Evolutionary conservation across 2,329 filamentous ascomycete species (phyloP), one percentile per base, ranked within the genome.

Genomic region (Fusarium falciforme): DNA sequence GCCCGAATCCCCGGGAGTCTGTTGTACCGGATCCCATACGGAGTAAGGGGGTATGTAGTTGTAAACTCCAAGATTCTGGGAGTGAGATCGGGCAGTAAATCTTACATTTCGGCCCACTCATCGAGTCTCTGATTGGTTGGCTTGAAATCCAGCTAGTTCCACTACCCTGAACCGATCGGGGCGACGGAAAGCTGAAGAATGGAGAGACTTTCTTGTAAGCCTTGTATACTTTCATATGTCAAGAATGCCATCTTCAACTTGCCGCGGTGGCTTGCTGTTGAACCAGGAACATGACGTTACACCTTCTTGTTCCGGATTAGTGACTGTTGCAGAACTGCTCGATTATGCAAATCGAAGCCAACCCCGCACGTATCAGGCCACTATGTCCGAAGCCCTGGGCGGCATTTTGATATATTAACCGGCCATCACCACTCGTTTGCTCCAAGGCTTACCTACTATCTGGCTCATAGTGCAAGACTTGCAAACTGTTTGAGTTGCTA

Each of bases 231-330:
- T 47, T 47, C 42, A 27, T 25, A 17, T 27, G 42, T 17, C 42
- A 47, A 17, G 16, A 27, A 47, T 17, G 1, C 4, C 5, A 17
- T 25, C 2, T 10, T 27, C 8, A 17, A 17, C 42, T 47, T 47
- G 14, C 42, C 22, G 42, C 22, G 22, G 42, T 27, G 42, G 8
- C 22, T 27, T 42, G 22, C 14, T 27, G 16, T 47, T 1, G 1
- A 47, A 17, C 42, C 42, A 47, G 42, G 22, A 47, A 27, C 22
- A 47, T 47, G 22, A 27, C 42, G 42, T 52, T 11, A 31, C 25
- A 52, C 47, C 47, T 52, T 52, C 47, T 52, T 52, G 17, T 52
- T 52, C 47, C 9, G 47, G 47, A 14, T 31, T 52, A 52, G 47
- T 52, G 27, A 31, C 47, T 11, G 47, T 52, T 14, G 17, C 27